These are phyloP conservation scores for Plasmodium knowlesi DNA, from an alignment of 169 alveolate species.

Conservation along the genomic window DNA sequence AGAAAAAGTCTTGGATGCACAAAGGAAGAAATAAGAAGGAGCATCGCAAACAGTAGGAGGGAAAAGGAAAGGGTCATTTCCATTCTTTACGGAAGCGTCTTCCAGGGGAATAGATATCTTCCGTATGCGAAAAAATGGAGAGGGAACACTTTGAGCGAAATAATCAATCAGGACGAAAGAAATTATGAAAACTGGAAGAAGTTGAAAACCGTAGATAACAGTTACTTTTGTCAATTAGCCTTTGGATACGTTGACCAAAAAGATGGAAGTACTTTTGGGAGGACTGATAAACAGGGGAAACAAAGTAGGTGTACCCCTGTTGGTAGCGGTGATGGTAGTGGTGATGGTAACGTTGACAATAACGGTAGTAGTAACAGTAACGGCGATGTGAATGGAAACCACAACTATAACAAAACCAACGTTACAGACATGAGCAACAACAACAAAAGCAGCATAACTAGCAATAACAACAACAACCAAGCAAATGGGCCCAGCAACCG, in stretches of 20 bases:
- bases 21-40: slow-evolving; percentile 43
- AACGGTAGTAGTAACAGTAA: background rate
- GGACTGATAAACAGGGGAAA: background rate
- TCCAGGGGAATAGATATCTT: slow-evolving; percentile 38
- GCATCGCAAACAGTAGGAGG: slow-evolving; percentile 25
- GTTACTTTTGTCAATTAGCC: slow-evolving; percentile 48
- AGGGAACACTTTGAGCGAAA: slow-evolving; percentile 66
- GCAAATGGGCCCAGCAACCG: background rate
- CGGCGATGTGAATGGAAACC: too few relatives aligned
- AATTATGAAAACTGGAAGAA: slow-evolving; percentile 20
- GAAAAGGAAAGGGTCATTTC: slow-evolving; percentile 61
- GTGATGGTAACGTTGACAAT: background rate
- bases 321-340: background rate
- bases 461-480: background rate
- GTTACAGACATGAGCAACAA: too few relatives aligned
- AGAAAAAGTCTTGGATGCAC: slow-evolving; percentile 48
- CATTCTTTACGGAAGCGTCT: slow-evolving; percentile 59
- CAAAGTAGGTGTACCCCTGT: background rate
- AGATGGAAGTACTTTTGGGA: background rate
- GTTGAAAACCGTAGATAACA: slow-evolving; percentile 37
- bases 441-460: too few relatives aligned
- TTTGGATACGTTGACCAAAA: slow-evolving; percentile 33
- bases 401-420: too few relatives aligned
- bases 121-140: slow-evolving; percentile 65
- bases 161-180: slow-evolving; percentile 55